Evolutionary conservation across 1,139 yeast species (phyloP).

Genomic region (Yamadazyma membranifaciens): DNA sequence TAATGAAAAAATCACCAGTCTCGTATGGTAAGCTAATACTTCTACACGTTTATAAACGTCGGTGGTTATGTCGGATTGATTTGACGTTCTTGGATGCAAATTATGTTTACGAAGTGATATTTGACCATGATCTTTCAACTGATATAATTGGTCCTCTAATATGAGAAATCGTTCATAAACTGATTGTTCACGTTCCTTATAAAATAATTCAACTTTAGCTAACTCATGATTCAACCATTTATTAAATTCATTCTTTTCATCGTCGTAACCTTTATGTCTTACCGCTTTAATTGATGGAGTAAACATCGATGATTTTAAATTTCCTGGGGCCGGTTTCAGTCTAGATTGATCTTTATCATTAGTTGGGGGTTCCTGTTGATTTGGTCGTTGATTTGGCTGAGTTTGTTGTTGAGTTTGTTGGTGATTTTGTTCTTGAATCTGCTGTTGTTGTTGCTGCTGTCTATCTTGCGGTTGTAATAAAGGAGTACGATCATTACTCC

Average conservation of each 20-base stretch:
- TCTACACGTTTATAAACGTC: slow-evolving; percentile 21
- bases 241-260: slow-evolving; percentile 46
- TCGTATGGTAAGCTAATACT: slow-evolving; percentile 34
- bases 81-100: slow-evolving; percentile 2
- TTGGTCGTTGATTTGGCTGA: slow-evolving; percentile 1
- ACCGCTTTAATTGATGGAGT: slow-evolving; percentile 20
- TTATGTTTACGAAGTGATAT: slow-evolving; percentile 14
- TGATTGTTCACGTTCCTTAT: slow-evolving; percentile 57
- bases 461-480: slow-evolving; percentile 21
- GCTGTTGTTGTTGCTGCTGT: neutral
- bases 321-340: neutral
- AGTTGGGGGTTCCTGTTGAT: slow-evolving; percentile 6
- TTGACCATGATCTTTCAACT: slow-evolving; percentile 54
- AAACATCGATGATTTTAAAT: slow-evolving; percentile 18
- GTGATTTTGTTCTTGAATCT: neutral
- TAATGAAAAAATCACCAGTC: slow-evolving; percentile 30
- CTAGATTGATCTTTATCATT: too few species aligned
- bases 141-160: slow-evolving; percentile 67
- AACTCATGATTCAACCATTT: slow-evolving; percentile 64
- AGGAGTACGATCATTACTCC: slow-evolving; percentile 29
- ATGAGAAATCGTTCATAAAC: slow-evolving; percentile 58
- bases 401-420: slow-evolving; percentile 8
- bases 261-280: slow-evolving; percentile 17
- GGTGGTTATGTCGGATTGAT: slow-evolving; percentile 13
- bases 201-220: slow-evolving; percentile 59